These are phyloP conservation scores for Claviceps sp. DNA, from an alignment of 2,329 filamentous ascomycete genomes.

Conservation along the genomic window DNA sequence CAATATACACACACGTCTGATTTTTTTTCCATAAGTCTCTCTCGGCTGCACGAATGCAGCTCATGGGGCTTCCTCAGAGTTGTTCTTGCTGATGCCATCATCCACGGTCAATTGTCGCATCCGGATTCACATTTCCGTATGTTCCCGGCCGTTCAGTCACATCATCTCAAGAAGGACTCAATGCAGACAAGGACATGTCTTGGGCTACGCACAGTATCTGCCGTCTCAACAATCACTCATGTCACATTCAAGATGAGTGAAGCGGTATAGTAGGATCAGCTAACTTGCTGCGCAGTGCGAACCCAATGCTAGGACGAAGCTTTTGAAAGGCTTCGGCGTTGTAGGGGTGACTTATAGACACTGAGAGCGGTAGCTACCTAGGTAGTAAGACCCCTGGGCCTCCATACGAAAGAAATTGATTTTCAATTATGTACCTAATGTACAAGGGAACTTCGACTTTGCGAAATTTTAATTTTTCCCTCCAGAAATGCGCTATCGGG, in stretches of 20 bases:
- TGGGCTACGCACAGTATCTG: not conserved
- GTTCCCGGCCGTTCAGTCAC: not conserved
- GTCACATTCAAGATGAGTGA: not conserved
- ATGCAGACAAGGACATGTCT: not conserved
- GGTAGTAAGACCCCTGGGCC: conserved; percentile 34
- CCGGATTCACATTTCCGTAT: not conserved
- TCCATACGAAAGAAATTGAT: conserved; percentile 41
- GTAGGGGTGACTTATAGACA: conserved; percentile 41
- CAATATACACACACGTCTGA: not conserved
- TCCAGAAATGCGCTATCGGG: too few species aligned
- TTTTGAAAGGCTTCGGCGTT: conserved; percentile 31
- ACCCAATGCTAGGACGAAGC: conserved; percentile 22
- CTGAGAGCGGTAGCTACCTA: conserved; percentile 46
- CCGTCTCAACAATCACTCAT: not conserved
- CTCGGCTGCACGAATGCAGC: not conserved
- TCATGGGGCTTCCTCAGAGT: not conserved
- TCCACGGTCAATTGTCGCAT: not conserved
- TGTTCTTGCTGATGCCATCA: not conserved
- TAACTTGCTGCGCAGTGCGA: conserved; percentile 2
- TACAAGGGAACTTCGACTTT: conserved; percentile 35
- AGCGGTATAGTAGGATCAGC: not conserved
- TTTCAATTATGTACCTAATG: too few species aligned
- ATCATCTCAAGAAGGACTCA: not conserved
- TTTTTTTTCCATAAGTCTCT: not conserved
- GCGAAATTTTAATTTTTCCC: too few species aligned